Base-by-base conservation (phyloP, 371 early-diverging fungal genomes). In the Syncephalastrum racemosum region DNA sequence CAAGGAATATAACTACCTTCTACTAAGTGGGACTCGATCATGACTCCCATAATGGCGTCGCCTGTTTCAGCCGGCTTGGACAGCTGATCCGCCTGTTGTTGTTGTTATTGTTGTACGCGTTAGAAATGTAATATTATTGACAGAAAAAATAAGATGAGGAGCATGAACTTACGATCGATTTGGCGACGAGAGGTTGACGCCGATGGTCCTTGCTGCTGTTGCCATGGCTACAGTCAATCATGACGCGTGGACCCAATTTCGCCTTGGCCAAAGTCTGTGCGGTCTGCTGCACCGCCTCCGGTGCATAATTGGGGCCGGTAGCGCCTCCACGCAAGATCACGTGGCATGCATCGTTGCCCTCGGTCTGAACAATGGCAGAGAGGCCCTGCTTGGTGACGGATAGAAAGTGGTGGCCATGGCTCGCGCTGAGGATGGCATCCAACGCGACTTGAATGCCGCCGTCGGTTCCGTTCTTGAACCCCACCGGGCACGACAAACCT, bases 161-260 rank as follows among this genome's bases (percentile, higher is more conserved):
- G n/a, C n/a, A n/a, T 19, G 4, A 31, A 53, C 66, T 58, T 56
- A 62, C 80, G 57, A 95, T 75, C 58, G 80, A 78, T 51, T 88
- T 79, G 24, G 85, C 88, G 14, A 94, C 95, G 31, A 84, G 64
- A 59, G 84, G 80, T 73, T 96, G 97, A 62, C 87, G 83, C 40
- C 78, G 75, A 55, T 86, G 89, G 60, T 86, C 71, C 73, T 90
- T 93, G 71, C 71, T 70, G 54, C 80, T 81, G 79, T 90, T 93
- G 41, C 92, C 97, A 68, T 96, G 97, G 54, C 89, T 89, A 78
- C 92, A 95, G 68, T 96, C 97, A 56, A 95, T 78, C 97, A 96
- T 95, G 65, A 96, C 71, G 20, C 72, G 67, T 39, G 84, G 68
- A 12, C 62, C 59, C 50, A 92, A 63, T 46, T 85, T 83, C 58